Evolutionary conservation across 495 filamentous ascomycete species (phyloP).

Genomic region (Penicillium coprophilum): DNA sequence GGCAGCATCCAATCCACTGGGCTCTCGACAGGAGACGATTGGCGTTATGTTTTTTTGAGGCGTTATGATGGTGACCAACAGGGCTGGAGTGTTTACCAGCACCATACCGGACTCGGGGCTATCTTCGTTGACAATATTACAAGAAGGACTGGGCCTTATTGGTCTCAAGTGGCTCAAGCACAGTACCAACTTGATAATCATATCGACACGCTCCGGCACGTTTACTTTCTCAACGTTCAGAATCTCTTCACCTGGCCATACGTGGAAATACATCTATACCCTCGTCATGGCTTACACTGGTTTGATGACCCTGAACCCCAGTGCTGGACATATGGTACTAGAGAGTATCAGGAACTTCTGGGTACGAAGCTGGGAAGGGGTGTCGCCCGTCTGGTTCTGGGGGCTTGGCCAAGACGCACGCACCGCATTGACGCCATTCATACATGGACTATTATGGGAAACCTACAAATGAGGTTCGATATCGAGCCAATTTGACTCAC

Average conservation of each 20-base stretch:
- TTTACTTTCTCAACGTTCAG: background rate
- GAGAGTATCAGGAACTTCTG: constrained; percentile 1
- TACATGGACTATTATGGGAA: background rate
- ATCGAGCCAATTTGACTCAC: background rate
- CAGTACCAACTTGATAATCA: background rate
- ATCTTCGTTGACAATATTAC: constrained; percentile 1
- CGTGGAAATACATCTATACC: background rate
- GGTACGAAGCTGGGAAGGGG: constrained; percentile 4
- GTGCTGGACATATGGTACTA: background rate
- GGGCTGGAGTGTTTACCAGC: background rate
- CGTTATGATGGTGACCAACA: background rate
- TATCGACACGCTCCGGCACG: background rate
- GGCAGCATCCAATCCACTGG: background rate
- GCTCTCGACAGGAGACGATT: background rate
- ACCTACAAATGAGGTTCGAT: constrained; percentile 2
- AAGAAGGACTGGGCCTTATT: background rate
- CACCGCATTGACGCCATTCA: background rate
- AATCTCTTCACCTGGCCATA: background rate
- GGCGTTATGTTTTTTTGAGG: background rate
- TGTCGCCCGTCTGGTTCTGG: background rate
- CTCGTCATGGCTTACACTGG: background rate
- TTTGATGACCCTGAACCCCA: too few species aligned
- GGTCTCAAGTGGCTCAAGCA: background rate
- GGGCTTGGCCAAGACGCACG: background rate
- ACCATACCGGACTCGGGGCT: background rate